phyloP scores from a whole-genome alignment of 495 filamentous ascomycete species.

The Hyaloscypha finlandica region DNA sequence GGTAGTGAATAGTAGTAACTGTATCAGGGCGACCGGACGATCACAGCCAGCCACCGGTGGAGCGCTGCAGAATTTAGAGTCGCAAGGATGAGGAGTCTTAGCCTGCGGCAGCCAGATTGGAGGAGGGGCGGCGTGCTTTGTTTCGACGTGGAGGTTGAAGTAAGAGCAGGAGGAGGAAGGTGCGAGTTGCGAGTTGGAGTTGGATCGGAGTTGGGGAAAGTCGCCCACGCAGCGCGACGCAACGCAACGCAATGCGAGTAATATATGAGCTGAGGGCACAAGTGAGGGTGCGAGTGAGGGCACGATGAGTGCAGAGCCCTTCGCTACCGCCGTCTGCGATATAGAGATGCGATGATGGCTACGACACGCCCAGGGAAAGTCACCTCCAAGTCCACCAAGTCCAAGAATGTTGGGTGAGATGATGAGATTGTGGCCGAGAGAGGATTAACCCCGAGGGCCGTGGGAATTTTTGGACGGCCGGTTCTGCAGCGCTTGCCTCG shows the following conservation, averaged over 20 bases:
- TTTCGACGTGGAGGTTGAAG: slow-evolving; percentile 5
- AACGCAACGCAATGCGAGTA: too few relatives aligned
- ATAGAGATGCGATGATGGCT: slow-evolving; percentile 1
- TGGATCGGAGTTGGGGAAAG: not conserved
- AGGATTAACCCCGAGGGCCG: slow-evolving; percentile 23
- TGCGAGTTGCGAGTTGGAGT: not conserved
- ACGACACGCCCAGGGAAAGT: not conserved
- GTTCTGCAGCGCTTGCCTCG: slow-evolving; percentile 25
- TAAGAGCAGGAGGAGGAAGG: not conserved
- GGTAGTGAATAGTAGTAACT: slow-evolving; percentile 15
- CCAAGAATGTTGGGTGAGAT: slow-evolving; percentile 15
- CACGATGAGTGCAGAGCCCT: not conserved
- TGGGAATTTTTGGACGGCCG: slow-evolving; percentile 17
- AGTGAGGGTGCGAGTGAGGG: too few relatives aligned
- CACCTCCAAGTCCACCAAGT: not conserved
- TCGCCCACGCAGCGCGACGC: not conserved
- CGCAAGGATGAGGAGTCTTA: slow-evolving; percentile 28
- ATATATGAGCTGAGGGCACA: too few relatives aligned
- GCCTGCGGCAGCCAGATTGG: slow-evolving; percentile 27
- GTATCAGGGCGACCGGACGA: slow-evolving; percentile 10
- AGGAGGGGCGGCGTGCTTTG: slow-evolving; percentile 9
- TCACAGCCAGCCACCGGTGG: slow-evolving; percentile 20
- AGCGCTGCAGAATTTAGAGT: slow-evolving; percentile 9
- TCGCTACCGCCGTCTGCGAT: not conserved
- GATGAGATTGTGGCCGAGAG: slow-evolving; percentile 21